Conservation (phyloP, 1,284 basidiomycete species). For the Sporisorium graminicola region DNA sequence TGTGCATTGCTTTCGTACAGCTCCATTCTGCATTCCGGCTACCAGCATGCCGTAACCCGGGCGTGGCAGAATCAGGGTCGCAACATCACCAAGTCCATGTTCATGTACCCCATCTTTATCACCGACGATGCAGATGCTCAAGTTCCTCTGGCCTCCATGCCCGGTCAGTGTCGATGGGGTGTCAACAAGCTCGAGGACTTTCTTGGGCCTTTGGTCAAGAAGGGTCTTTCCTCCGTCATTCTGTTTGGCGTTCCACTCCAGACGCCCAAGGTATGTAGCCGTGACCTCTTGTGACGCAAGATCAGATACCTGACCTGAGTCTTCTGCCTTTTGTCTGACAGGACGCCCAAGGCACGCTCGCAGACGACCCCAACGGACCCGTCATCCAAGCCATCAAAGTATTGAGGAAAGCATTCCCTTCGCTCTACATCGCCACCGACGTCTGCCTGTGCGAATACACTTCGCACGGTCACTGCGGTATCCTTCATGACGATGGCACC, state of each 20-base stretch:
- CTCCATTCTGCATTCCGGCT: conserved; percentile 63
- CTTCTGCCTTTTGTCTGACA: conserved; percentile 72
- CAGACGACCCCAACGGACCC: conserved; percentile 89
- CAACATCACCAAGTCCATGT: conserved; percentile 61
- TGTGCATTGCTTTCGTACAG: neutral
- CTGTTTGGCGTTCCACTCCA: conserved; percentile 93
- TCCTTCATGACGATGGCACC: conserved; percentile 80
- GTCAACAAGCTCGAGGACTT: conserved; percentile 90
- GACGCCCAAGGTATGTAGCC: conserved; percentile 80
- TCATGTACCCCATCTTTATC: conserved; percentile 69
- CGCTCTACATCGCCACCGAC: conserved; percentile 81
- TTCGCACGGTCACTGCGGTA: conserved; percentile 95
- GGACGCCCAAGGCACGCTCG: conserved; percentile 86
- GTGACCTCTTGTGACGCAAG: neutral
- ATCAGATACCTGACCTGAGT: neutral
- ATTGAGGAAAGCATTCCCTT: conserved; percentile 82
- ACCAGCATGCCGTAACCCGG: conserved; percentile 60
- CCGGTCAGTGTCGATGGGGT: conserved; percentile 78
- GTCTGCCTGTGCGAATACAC: conserved; percentile 99
- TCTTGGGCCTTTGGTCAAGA: conserved; percentile 85
- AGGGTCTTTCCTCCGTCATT: conserved; percentile 91
- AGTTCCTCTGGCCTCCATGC: conserved; percentile 58
- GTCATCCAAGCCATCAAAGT: conserved; percentile 90
- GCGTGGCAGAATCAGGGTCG: conserved; percentile 60
- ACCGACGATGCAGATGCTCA: conserved; percentile 62